phyloP scores from a whole-genome alignment of 75 land plant genomes.

The Pseudotsuga menziesii region DNA sequence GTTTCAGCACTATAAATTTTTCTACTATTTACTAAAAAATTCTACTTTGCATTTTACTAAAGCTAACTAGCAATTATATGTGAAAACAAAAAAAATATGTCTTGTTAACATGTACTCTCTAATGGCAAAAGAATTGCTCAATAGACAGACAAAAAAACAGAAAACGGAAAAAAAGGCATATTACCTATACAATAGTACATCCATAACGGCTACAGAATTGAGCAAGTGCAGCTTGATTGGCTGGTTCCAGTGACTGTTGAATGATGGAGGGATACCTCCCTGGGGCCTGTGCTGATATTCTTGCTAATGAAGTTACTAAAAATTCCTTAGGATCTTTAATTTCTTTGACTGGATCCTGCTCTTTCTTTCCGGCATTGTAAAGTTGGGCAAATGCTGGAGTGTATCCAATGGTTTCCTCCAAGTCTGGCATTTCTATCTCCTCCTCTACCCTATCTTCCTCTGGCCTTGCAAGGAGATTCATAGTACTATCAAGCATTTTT shows the following conservation, averaged over 20 bases:
- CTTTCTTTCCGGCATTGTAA: conserved; percentile 90
- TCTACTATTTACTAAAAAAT: no score
- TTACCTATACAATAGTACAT: conserved; percentile 57
- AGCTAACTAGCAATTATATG: no score
- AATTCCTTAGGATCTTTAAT: conserved; percentile 79
- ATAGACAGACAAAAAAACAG: no score
- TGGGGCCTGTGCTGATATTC: conserved; percentile 55
- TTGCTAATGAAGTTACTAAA: conserved; percentile 59
- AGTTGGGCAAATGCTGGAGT: conserved; percentile 74
- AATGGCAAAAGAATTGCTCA: no score
- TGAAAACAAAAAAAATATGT: no score
- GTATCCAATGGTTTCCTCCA: conserved; percentile 73
- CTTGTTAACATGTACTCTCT: no score
- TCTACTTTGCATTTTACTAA: no score
- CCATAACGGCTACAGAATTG: conserved; percentile 65
- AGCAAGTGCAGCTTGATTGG: conserved; percentile 60
- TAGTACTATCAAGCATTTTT: conserved; percentile 74
- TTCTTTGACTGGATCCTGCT: conserved; percentile 88
- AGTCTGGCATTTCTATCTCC: conserved; percentile 73
- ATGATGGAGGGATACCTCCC: conserved; percentile 64
- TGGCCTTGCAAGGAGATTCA: conserved; percentile 75
- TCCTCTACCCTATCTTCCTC: conserved; percentile 79
- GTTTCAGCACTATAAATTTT: no score
- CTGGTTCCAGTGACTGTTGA: conserved; percentile 56
- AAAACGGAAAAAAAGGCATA: not conserved